A percentile compares a stretch with the other conserved stretches of the same genome.
These are phyloP conservation scores for Phytophthora uliginosa DNA, from an alignment of 352 stramenopile species.

Conservation along the genomic window DNA sequence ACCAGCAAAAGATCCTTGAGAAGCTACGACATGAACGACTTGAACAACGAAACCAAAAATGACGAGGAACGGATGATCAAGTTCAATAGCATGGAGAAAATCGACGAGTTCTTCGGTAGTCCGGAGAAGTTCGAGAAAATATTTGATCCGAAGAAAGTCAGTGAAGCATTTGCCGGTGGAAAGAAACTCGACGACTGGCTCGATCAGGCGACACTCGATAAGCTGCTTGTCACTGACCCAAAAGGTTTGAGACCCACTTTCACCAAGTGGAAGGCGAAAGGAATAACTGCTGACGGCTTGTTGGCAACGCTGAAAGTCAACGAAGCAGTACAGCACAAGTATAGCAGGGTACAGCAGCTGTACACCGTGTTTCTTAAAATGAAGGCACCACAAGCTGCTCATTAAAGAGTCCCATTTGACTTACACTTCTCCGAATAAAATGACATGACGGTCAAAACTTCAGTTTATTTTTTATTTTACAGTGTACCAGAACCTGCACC, in stretches of 20 bases:
- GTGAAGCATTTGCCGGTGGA: not conserved
- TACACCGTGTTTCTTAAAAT: not conserved
- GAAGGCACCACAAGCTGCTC: not conserved
- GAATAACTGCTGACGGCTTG: not conserved
- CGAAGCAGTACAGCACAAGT: not conserved
- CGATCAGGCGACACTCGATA: not conserved
- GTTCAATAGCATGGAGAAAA: not conserved
- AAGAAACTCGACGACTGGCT: not conserved
- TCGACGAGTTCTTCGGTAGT: not conserved
- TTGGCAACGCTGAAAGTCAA: not conserved
- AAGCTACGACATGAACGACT: constrained; percentile 4
- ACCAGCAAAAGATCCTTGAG: not conserved
- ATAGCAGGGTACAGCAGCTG: not conserved
- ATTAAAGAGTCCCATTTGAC: not conserved
- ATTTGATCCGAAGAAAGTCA: not conserved
- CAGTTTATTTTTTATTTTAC: too few species aligned
- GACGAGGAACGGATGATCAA: not conserved
- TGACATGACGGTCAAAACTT: not conserved
- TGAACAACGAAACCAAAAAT: not conserved
- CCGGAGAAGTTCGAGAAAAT: not conserved
- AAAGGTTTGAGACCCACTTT: not conserved
- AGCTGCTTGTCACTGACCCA: not conserved
- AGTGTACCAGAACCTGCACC: too few species aligned
- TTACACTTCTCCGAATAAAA: not conserved
- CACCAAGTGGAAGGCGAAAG: not conserved